These are phyloP conservation scores for Jaapia argillacea DNA, from an alignment of 768 basidiomycete species.

Conservation along the genomic window DNA sequence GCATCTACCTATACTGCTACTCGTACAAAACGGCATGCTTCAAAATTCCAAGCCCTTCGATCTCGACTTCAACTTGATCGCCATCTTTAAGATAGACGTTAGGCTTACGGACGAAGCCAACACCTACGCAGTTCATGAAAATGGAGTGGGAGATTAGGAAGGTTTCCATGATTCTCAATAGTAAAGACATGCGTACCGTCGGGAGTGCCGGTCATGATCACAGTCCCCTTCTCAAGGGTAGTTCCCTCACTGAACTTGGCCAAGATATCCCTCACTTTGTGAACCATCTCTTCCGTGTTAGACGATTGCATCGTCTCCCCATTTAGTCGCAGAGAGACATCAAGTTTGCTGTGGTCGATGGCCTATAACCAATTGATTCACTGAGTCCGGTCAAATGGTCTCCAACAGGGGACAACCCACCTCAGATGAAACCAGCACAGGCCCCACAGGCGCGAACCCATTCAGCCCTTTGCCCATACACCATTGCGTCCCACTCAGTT, in stretches of 20 bases:
- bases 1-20: no score
- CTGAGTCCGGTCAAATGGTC: no score
- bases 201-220: neutral
- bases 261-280: neutral
- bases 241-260: neutral
- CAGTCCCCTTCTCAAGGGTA: neutral
- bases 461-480: neutral
- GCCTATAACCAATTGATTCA: neutral
- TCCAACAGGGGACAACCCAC: neutral
- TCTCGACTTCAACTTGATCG: neutral
- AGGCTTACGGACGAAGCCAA: neutral
- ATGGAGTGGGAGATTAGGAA: neutral
- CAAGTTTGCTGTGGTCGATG: neutral
- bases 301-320: neutral
- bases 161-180: no score
- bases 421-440: neutral
- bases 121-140: neutral
- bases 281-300: neutral
- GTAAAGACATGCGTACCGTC: neutral
- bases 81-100: neutral
- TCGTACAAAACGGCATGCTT: neutral
- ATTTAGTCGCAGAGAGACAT: neutral
- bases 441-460: neutral
- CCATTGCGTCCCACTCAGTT: neutral
- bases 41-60: neutral